Conservation (phyloP, 306 rosid genomes). For the Glycine soja region DNA sequence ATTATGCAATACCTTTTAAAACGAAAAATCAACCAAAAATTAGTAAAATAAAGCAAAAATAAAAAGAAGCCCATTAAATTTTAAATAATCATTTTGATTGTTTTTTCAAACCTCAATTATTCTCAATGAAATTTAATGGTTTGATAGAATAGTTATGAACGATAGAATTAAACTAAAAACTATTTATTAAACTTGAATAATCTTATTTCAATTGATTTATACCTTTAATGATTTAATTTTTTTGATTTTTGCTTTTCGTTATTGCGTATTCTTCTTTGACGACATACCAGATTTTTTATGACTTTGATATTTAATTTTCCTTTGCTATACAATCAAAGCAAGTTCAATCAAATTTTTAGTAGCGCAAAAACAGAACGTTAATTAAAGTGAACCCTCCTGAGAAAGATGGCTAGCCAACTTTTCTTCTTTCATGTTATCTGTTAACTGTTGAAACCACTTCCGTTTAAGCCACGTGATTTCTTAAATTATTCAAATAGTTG, state of each 20-base stretch:
- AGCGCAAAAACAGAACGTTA: not conserved
- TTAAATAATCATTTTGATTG: not conserved
- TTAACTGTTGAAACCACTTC: not conserved
- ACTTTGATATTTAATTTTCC: not conserved
- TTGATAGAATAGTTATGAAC: no score
- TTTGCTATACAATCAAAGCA: not conserved
- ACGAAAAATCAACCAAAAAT: not conserved
- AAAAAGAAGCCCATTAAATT: not conserved
- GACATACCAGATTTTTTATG: not conserved
- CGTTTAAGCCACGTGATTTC: not conserved
- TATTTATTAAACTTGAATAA: no score
- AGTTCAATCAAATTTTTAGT: not conserved
- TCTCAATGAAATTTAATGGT: no score
- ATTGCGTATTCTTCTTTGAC: not conserved
- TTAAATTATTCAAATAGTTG: not conserved
- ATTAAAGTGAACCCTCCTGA: slow-evolving; percentile 11
- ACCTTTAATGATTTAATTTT: no score
- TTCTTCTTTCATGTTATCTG: slow-evolving; percentile 5
- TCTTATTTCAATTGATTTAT: no score
- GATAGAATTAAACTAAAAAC: no score
- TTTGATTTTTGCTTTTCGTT: no score
- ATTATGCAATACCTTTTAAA: not conserved
- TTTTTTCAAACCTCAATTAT: no score
- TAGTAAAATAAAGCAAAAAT: no score
- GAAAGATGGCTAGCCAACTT: slow-evolving; percentile 23